phyloP scores from a whole-genome alignment of 2,329 filamentous ascomycete genomes.

The Elsinoe fawcettii region DNA sequence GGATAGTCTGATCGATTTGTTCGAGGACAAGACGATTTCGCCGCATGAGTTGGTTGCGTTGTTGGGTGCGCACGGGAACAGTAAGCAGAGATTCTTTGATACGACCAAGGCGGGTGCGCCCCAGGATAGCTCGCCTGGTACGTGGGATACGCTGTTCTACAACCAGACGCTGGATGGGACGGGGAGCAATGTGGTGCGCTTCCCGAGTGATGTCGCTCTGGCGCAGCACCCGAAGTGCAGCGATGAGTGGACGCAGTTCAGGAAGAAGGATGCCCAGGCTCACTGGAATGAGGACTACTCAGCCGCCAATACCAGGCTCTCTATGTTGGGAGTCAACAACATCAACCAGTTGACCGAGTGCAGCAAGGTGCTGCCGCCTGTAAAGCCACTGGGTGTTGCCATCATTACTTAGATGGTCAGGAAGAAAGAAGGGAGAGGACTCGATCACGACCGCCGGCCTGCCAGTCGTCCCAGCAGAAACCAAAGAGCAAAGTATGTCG shows the following conservation, averaged over 20 bases:
- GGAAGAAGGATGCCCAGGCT: slow-evolving; percentile 18
- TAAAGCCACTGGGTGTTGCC: background rate
- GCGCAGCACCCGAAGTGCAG: slow-evolving; percentile 29
- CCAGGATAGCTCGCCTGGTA: slow-evolving; percentile 31
- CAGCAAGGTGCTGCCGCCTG: slow-evolving; percentile 22
- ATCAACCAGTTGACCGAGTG: slow-evolving; percentile 25
- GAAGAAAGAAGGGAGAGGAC: background rate
- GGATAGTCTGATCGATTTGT: slow-evolving; percentile 31
- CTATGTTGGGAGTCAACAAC: slow-evolving; percentile 24
- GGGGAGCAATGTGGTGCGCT: slow-evolving; percentile 31
- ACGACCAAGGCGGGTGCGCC: slow-evolving; percentile 28
- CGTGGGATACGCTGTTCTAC: slow-evolving; percentile 34
- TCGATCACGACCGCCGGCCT: background rate
- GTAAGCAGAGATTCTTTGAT: slow-evolving; percentile 32
- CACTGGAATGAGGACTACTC: slow-evolving; percentile 21
- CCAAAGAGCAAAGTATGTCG: background rate
- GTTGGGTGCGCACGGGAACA: slow-evolving; percentile 33
- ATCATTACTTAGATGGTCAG: background rate
- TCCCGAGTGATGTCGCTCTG: slow-evolving; percentile 31
- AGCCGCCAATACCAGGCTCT: background rate
- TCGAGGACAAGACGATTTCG: slow-evolving; percentile 33
- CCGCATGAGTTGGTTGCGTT: slow-evolving; percentile 32
- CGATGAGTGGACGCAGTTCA: slow-evolving; percentile 26
- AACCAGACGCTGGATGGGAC: slow-evolving; percentile 26
- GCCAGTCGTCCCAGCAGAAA: slow-evolving; percentile 6